These are phyloP conservation scores for Musa beccarii DNA, from an alignment of 176 grass and related monocot genomes.

Conservation along the genomic window DNA sequence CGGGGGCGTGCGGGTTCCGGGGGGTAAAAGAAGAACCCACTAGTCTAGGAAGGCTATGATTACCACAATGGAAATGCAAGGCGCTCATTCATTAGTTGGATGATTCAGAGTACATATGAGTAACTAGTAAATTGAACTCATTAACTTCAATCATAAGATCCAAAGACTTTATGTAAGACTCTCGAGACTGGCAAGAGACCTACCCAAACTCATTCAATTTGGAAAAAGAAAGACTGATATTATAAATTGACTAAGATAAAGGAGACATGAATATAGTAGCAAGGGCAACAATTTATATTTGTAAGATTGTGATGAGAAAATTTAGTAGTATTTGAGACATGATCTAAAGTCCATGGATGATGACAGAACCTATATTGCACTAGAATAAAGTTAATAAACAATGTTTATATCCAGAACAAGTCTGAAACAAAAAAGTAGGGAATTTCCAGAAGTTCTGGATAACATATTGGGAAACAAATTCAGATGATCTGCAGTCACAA, in stretches of 20 bases:
- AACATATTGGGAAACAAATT: not conserved
- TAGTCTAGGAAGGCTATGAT: too few relatives aligned
- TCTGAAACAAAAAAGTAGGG: not conserved
- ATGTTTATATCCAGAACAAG: not conserved
- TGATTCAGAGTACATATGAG: not conserved
- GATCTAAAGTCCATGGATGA: not conserved
- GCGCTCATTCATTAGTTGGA: too few relatives aligned
- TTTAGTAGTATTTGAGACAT: not conserved
- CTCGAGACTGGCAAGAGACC: not conserved
- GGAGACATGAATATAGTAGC: not conserved
- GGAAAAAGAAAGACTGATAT: not conserved
- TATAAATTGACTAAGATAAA: not conserved
- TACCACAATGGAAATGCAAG: too few relatives aligned
- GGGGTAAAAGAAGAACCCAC: too few relatives aligned
- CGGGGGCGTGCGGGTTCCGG: too few relatives aligned
- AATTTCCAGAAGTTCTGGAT: not conserved
- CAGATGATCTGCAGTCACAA: not conserved
- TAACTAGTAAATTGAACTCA: not conserved
- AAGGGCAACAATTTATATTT: not conserved
- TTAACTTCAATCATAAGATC: not conserved
- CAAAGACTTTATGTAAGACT: not conserved
- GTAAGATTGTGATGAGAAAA: not conserved
- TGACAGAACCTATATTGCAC: not conserved
- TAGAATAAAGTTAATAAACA: not conserved
- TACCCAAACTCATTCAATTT: not conserved